phyloP scores from a whole-genome alignment of 1,139 yeast species.

The Suhomyces choctaworum region DNA sequence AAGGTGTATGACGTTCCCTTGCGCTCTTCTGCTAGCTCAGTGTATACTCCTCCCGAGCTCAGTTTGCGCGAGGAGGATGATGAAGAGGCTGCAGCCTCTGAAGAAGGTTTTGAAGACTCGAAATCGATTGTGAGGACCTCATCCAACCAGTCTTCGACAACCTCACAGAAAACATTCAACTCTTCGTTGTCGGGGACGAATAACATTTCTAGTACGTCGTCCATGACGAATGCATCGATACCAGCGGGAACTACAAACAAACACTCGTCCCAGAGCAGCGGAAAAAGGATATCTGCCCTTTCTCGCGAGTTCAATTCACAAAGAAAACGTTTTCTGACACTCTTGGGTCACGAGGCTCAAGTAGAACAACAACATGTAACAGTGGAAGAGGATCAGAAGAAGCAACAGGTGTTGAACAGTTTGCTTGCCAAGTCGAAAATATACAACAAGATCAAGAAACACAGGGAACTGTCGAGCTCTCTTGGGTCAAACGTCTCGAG shows the following conservation, averaged over 20 bases:
- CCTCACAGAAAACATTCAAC: constrained; percentile 14
- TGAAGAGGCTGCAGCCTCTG: constrained; percentile 21
- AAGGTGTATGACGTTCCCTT: constrained; percentile 34
- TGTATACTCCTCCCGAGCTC: constrained; percentile 17
- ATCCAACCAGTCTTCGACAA: constrained; percentile 17
- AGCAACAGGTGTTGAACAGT: constrained; percentile 30
- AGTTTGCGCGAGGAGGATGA: constrained; percentile 31
- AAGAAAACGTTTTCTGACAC: constrained; percentile 30
- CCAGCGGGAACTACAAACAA: constrained; percentile 5
- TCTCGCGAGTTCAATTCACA: constrained; percentile 20
- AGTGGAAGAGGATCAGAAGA: constrained; percentile 24
- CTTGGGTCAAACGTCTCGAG: constrained; percentile 28
- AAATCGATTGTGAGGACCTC: constrained; percentile 16
- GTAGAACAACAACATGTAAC: neutral
- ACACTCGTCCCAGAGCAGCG: constrained; percentile 3
- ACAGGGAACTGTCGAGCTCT: constrained; percentile 41
- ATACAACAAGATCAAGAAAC: constrained; percentile 40
- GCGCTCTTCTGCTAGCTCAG: constrained; percentile 11
- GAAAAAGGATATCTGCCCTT: constrained; percentile 18
- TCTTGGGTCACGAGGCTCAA: constrained; percentile 20
- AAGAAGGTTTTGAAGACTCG: constrained; percentile 14
- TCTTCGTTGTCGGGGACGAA: constrained; percentile 6
- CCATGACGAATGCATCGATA: constrained; percentile 8
- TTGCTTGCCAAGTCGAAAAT: constrained; percentile 39
- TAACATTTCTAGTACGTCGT: constrained; percentile 9